phyloP scores from a whole-genome alignment of 306 rosid genomes.

The Glycine latifolia region DNA sequence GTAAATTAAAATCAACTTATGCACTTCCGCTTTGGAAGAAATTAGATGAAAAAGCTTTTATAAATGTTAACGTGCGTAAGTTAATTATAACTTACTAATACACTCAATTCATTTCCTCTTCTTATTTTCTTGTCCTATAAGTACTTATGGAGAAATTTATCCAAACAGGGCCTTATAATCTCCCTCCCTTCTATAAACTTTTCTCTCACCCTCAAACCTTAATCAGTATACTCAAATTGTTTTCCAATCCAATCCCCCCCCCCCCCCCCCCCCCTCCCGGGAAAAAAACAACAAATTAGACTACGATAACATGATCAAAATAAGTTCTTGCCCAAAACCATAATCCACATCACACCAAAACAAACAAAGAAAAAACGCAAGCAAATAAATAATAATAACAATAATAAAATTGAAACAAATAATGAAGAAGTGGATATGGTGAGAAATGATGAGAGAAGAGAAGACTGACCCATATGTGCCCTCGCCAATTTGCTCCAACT shows the following conservation, averaged over 20 bases:
- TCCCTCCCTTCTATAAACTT: background rate
- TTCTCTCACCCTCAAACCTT: background rate
- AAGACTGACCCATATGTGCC: background rate
- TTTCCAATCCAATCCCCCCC: constrained; percentile 20
- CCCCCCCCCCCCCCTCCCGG: background rate
- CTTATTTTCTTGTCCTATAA: background rate
- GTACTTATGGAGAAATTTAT: no score
- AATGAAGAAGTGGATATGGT: background rate
- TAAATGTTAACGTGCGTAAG: background rate
- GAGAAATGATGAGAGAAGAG: background rate
- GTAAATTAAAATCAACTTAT: no score
- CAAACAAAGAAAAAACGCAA: background rate
- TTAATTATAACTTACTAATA: background rate
- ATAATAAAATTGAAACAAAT: background rate
- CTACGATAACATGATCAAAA: constrained; percentile 34
- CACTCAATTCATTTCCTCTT: background rate
- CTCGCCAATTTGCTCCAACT: no score
- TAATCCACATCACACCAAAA: constrained; percentile 45
- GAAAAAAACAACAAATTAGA: no score
- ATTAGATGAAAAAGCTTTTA: no score
- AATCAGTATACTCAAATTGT: background rate
- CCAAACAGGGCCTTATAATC: no score
- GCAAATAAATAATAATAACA: background rate
- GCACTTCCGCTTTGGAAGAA: no score
- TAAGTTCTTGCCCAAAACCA: constrained; percentile 31